These are phyloP conservation scores for Hygrophorus russula DNA, from an alignment of 768 basidiomycete species.

Conservation along the genomic window DNA sequence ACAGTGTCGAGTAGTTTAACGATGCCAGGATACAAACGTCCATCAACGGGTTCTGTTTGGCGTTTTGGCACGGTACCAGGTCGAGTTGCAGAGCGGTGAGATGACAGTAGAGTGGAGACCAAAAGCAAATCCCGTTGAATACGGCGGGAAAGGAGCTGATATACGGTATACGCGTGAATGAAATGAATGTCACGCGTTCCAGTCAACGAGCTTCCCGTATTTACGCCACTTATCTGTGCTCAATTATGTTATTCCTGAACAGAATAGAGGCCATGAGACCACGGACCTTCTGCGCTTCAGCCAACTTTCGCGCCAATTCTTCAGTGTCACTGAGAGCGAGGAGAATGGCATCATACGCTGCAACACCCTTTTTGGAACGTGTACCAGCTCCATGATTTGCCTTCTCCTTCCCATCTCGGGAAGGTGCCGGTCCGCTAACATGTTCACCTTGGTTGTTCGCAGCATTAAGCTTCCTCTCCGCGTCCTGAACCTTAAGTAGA, in stretches of 20 bases:
- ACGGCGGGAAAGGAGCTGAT: constrained; percentile 77
- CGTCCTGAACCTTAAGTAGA: constrained; percentile 72
- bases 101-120: constrained; percentile 48
- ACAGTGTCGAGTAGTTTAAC: constrained; percentile 84
- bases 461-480: constrained; percentile 46
- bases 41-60: constrained; percentile 42
- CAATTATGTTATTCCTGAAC: neutral
- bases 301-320: constrained; percentile 65
- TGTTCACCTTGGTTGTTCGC: constrained; percentile 16
- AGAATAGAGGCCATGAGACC: neutral
- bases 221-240: constrained; percentile 29
- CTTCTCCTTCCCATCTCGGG: constrained; percentile 11
- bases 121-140: constrained; percentile 85
- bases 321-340: constrained; percentile 85
- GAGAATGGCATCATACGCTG: constrained; percentile 80
- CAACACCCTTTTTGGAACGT: constrained; percentile 64
- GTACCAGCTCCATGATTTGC: constrained; percentile 18
- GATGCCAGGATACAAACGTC: constrained; percentile 71
- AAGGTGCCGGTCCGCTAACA: constrained; percentile 17
- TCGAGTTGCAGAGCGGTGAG: constrained; percentile 20
- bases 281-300: constrained; percentile 74
- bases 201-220: constrained; percentile 20
- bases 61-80: constrained; percentile 15
- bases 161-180: constrained; percentile 78
- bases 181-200: constrained; percentile 69